Base-by-base conservation (phyloP, 805 yeast species). In the Saccharomycopsis fermentans region DNA sequence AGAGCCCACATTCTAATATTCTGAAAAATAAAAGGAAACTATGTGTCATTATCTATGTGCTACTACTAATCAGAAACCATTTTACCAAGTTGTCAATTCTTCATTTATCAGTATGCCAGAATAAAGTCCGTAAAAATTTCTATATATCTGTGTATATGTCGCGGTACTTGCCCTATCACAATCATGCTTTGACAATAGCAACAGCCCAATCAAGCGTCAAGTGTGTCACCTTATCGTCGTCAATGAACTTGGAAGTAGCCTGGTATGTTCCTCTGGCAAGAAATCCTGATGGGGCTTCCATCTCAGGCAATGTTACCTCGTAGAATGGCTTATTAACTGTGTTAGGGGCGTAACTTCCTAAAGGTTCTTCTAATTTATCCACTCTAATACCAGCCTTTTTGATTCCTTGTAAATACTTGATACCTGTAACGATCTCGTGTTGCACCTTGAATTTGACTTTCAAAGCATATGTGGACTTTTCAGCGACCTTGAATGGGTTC, bases 281-380 rank as follows among this genome's bases (percentile, higher is more conserved):
- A 70, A 91, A 71, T 1, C 97, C 97, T 52, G 89, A 79, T 39
- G 97, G 97, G 5, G 97, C 97, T 70, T 90, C 96, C 60, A 87
- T 90, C 67, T 80, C 82, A 3, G 82, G 79, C 50, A 81, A 67
- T 66, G 79, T 70, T 58, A 77, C 78, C 72, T 82, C 88, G 68
- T 87, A 90, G 68, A 71, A 85, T 8, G 96, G 96, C 68, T 85
- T 87, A 50, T 81, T 88, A 59, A 74, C 76, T 3, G 97, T 90
- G 70, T 82, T 87, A 65, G 97, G 97, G 9, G 96, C 91, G 70
- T 84, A 91, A 3, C 94, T 84, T 3, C 97, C 97, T 69, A 90
- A 78, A 52, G 91, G 94, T 70, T 90, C 96, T 63, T 88, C 95
- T 50, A 84, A 73, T 68, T 86, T 88, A 69, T 89, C 96, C 47